Evolutionary conservation across 306 rosid species (phyloP).

Genomic region (Potentilla sterilis): DNA sequence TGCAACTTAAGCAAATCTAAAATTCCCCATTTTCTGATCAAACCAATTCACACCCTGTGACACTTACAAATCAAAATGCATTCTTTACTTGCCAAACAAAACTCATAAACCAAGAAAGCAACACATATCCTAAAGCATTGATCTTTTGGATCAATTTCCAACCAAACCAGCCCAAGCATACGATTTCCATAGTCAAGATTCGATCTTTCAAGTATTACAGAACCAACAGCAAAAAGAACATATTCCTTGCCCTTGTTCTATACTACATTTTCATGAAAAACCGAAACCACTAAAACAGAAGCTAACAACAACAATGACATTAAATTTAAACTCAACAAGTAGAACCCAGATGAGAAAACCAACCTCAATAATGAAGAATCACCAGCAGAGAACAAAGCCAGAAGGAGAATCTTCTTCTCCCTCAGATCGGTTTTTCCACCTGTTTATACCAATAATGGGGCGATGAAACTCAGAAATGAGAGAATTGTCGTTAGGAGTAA

Average conservation of each 20-base stretch:
- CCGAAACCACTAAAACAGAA: not conserved
- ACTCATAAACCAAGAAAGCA: not conserved
- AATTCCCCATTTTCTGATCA: not conserved
- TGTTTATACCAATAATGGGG: conserved; percentile 10
- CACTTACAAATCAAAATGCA: not conserved
- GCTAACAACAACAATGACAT: not conserved
- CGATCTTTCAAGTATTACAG: not conserved
- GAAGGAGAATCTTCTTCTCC: conserved; percentile 24
- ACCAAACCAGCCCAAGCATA: not conserved
- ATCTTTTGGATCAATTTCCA: not conserved
- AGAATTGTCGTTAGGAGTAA: not conserved
- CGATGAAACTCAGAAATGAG: conserved; percentile 15
- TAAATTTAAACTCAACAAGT: not conserved
- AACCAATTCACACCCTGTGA: not conserved
- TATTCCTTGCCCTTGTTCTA: not conserved
- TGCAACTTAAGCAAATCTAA: not conserved
- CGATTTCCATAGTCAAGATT: not conserved
- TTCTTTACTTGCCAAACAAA: not conserved
- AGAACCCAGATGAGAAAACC: conserved; percentile 18
- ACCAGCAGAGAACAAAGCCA: conserved; percentile 23
- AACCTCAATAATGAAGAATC: conserved; percentile 33
- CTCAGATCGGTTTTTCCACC: not conserved
- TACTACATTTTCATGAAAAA: not conserved
- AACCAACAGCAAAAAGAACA: not conserved
- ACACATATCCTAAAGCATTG: conserved; percentile 3